Evolutionary conservation across 2,329 filamentous ascomycete species (phyloP).

Genomic region (Clarireedia monteithiana): DNA sequence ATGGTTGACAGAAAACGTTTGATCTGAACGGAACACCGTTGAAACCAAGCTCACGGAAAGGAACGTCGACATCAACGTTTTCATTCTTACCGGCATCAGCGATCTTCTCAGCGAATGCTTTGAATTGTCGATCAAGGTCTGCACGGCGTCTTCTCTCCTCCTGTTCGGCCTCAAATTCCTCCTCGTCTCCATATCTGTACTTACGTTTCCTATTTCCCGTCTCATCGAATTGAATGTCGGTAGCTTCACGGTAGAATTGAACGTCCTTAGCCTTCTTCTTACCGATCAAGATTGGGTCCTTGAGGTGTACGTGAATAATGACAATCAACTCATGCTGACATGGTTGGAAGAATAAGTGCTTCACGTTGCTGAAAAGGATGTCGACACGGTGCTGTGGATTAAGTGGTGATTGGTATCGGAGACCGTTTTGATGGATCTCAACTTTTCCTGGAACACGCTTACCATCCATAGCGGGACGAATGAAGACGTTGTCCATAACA

Average conservation of each 20-base stretch:
- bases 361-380: conserved; percentile 95
- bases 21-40: conserved; percentile 93
- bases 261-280: conserved; percentile 99
- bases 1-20: conserved; percentile 91
- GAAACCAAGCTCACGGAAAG: conserved; percentile 93
- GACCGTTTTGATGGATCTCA: conserved; percentile 98
- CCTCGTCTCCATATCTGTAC: conserved; percentile 94
- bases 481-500: conserved; percentile 88
- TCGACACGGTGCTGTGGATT: conserved; percentile 80
- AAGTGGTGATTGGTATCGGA: conserved; percentile 81
- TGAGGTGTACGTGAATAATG: conserved; percentile 94
- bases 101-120: conserved; percentile 94
- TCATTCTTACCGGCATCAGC: conserved; percentile 90
- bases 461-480: conserved; percentile 89
- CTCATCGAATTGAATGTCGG: conserved; percentile 97
- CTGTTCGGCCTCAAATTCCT: conserved; percentile 97
- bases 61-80: conserved; percentile 88
- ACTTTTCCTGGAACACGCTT: conserved; percentile 94
- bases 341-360: conserved; percentile 97
- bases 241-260: conserved; percentile 96
- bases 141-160: conserved; percentile 86
- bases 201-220: conserved; percentile 97
- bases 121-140: conserved; percentile 93
- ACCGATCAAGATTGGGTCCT: conserved; percentile 95
- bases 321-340: conserved; percentile 95